phyloP scores from a whole-genome alignment of 1,284 basidiomycete species.

The Thelephora terrestris region DNA sequence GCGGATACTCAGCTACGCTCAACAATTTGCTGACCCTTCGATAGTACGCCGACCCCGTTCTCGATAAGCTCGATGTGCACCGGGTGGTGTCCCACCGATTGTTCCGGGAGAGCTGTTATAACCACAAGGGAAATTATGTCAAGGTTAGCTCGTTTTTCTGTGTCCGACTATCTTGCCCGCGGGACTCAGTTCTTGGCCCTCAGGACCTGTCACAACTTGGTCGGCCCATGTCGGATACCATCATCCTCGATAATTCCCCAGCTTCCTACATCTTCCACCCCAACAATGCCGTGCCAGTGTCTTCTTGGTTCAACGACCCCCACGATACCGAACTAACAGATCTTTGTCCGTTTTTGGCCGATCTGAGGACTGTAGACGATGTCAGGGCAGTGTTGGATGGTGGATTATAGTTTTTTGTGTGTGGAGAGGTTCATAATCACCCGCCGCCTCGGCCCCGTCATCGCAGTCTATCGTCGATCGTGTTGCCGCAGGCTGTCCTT shows the following conservation, averaged over 20 bases:
- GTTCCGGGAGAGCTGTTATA: constrained; percentile 98
- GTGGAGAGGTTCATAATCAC: too few relatives aligned
- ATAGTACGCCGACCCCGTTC: constrained; percentile 94
- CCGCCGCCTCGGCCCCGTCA: too few relatives aligned
- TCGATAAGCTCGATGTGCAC: constrained; percentile 93
- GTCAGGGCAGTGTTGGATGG: constrained; percentile 89
- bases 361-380: constrained; percentile 80
- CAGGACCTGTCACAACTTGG: constrained; percentile 96
- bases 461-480: too few relatives aligned
- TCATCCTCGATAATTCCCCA: constrained; percentile 98
- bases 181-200: neutral
- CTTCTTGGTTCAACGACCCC: constrained; percentile 98
- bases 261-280: constrained; percentile 99
- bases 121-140: constrained; percentile 98
- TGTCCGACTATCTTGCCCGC: neutral
- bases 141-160: constrained; percentile 53
- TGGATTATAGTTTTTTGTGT: constrained; percentile 38
- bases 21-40: constrained; percentile 2
- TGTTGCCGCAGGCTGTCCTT: too few relatives aligned
- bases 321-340: constrained; percentile 97
- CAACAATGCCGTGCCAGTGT: constrained; percentile 97
- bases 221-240: constrained; percentile 84
- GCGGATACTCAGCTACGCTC: too few relatives aligned
- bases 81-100: constrained; percentile 91
- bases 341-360: constrained; percentile 86